Evolutionary conservation across 2,329 filamentous ascomycete genomes (phyloP).

Genomic region (Paracamarosporium sp.): DNA sequence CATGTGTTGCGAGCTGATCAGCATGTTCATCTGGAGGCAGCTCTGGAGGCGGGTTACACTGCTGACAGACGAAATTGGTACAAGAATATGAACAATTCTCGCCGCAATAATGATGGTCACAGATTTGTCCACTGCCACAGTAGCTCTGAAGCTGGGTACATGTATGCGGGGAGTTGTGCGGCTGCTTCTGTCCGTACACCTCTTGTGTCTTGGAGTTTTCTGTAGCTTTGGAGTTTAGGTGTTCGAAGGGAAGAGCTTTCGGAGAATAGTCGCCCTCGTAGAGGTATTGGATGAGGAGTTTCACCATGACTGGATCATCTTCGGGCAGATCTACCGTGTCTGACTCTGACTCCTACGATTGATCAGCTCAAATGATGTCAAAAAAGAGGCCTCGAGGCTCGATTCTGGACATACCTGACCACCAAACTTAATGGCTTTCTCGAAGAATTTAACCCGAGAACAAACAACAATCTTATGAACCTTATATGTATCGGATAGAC

Average conservation of each 20-base stretch:
- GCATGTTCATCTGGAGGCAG: background rate
- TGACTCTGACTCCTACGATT: slow-evolving; percentile 1
- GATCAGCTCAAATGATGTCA: background rate
- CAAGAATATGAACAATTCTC: background rate
- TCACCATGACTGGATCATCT: slow-evolving; percentile 12
- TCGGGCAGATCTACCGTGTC: slow-evolving; percentile 4
- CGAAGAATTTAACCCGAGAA: slow-evolving; percentile 16
- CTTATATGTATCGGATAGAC: slow-evolving; percentile 10
- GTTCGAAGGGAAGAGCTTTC: background rate
- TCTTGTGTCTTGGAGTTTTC: too few relatives aligned
- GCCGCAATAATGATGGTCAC: background rate
- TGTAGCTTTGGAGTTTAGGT: too few relatives aligned
- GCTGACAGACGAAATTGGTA: background rate
- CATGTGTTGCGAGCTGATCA: background rate
- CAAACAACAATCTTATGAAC: slow-evolving; percentile 23
- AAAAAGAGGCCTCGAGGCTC: too few relatives aligned
- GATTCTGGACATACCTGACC: slow-evolving; percentile 14
- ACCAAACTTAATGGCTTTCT: slow-evolving; percentile 10
- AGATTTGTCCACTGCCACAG: background rate
- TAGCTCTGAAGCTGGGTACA: background rate
- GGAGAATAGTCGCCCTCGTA: slow-evolving; percentile 9
- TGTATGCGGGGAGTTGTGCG: background rate
- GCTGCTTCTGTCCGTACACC: too few relatives aligned
- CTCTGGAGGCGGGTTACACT: background rate
- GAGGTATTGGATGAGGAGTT: slow-evolving; percentile 14